Conservation (phyloP, 257 asterid genomes). For the Solanum corneliomulleri region DNA sequence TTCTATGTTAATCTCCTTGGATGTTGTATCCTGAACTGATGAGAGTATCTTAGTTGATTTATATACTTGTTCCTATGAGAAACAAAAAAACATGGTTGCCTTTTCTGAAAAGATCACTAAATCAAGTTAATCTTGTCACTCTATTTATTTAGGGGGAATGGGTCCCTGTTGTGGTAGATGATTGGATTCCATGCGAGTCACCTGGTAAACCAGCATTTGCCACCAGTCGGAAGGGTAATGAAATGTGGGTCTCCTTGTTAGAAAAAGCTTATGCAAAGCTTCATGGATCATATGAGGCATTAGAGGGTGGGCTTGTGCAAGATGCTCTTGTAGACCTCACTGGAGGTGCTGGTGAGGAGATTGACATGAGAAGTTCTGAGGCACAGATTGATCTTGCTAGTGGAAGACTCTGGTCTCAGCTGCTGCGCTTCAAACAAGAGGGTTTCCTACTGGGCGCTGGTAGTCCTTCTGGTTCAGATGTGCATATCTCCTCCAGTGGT, state of each 20-base stretch:
- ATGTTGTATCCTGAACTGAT: background rate
- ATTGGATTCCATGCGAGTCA: slow-evolving; percentile 99
- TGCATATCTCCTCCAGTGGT: slow-evolving; percentile 91
- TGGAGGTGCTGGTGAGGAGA: slow-evolving; percentile 99
- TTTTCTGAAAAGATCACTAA: slow-evolving; percentile 11
- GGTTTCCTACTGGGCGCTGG: slow-evolving; percentile 99
- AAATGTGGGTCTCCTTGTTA: slow-evolving; percentile 82
- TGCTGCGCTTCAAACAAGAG: slow-evolving; percentile 83
- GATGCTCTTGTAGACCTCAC: slow-evolving; percentile 99
- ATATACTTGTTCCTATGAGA: background rate
- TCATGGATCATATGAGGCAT: slow-evolving; percentile 97
- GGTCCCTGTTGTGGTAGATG: slow-evolving; percentile 99
- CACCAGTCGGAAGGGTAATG: slow-evolving; percentile 86
- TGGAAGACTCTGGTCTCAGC: slow-evolving; percentile 95
- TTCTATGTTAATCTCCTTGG: background rate
- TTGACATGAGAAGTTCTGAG: slow-evolving; percentile 97
- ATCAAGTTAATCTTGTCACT: slow-evolving; percentile 47
- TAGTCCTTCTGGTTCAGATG: slow-evolving; percentile 99
- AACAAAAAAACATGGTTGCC: background rate
- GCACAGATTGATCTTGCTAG: slow-evolving; percentile 98
- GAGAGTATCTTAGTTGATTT: background rate
- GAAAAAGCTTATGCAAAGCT: slow-evolving; percentile 99
- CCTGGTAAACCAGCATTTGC: slow-evolving; percentile 99
- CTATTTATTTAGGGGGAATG: slow-evolving; percentile 72
- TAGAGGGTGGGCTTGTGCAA: slow-evolving; percentile 99